Evolutionary conservation across 768 basidiomycete species (phyloP).

Genomic region (Lyophyllum decastes): DNA sequence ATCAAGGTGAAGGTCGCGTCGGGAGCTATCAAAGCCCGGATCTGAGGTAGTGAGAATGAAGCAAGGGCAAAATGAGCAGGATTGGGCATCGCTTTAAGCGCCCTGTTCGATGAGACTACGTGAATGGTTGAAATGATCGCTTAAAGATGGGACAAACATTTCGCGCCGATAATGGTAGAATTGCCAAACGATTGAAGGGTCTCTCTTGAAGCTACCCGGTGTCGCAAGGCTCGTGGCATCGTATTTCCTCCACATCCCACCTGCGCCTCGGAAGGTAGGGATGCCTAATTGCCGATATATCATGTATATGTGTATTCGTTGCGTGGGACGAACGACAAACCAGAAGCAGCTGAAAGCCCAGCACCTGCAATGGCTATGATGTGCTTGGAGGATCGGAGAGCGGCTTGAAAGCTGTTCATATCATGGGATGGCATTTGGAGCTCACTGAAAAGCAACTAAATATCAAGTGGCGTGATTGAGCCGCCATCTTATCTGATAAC

Average conservation of each 20-base stretch:
- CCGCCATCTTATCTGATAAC: conserved; percentile 31
- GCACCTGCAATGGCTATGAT: conserved; percentile 20
- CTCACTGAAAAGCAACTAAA: no score
- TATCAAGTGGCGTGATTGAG: no score
- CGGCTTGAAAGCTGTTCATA: not conserved
- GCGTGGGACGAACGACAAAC: not conserved
- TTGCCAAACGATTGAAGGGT: conserved; percentile 59
- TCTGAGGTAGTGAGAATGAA: conserved; percentile 38
- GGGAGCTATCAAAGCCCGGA: conserved; percentile 41
- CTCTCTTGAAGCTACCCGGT: conserved; percentile 36
- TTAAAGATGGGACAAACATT: conserved; percentile 31
- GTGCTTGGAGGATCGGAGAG: conserved; percentile 13
- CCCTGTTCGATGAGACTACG: conserved; percentile 35
- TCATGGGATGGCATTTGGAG: not conserved
- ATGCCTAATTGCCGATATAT: conserved; percentile 25
- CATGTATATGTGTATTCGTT: not conserved
- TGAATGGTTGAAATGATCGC: not conserved
- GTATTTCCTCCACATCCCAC: conserved; percentile 53
- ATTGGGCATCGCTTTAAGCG: conserved; percentile 49
- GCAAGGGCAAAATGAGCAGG: conserved; percentile 57
- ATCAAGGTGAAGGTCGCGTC: conserved; percentile 48
- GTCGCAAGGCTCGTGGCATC: conserved; percentile 51
- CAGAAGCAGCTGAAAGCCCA: not conserved
- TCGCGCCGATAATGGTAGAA: conserved; percentile 64
- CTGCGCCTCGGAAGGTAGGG: conserved; percentile 54